These are phyloP conservation scores for Apiotrichum porosum DNA, from an alignment of 1,284 basidiomycete species.

Conservation along the genomic window DNA sequence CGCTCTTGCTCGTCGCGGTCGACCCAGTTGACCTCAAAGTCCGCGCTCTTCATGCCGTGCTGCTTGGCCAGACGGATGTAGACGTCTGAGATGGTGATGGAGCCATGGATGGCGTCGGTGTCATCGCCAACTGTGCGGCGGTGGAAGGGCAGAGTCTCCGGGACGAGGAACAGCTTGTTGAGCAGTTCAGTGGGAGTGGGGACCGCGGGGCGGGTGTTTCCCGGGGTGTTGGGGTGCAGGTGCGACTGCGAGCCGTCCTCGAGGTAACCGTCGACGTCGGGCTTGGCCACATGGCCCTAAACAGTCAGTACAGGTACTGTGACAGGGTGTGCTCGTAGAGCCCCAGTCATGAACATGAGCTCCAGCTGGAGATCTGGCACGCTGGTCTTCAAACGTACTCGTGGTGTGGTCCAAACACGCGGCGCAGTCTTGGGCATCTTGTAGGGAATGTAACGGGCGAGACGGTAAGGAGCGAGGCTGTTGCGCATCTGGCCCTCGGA, in stretches of 20 bases:
- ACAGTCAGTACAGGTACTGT: constrained; percentile 1
- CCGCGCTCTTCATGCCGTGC: constrained; percentile 15
- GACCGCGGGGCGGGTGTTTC: background rate
- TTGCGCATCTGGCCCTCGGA: constrained; percentile 34
- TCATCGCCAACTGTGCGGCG: constrained; percentile 28
- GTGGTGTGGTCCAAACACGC: background rate
- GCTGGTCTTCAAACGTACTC: background rate
- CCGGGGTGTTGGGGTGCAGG: too few species aligned
- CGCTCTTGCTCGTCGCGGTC: constrained; percentile 23
- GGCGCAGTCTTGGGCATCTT: constrained; percentile 8
- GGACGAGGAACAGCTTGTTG: constrained; percentile 22
- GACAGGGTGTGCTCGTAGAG: too few species aligned
- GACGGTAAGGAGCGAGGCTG: constrained; percentile 29
- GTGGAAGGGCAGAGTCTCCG: constrained; percentile 24
- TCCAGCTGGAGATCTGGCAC: too few species aligned
- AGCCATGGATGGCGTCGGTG: constrained; percentile 34
- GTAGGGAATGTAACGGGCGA: constrained; percentile 31
- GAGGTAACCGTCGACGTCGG: too few species aligned
- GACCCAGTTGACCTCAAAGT: constrained; percentile 29
- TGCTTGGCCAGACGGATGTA: constrained; percentile 18
- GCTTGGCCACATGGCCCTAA: background rate
- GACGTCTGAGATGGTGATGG: constrained; percentile 36
- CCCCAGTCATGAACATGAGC: too few species aligned
- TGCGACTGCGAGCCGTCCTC: too few species aligned
- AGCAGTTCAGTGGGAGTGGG: constrained; percentile 22